Conservation (phyloP, 2,329 filamentous ascomycete species). For the Trichophaea hybrida region DNA sequence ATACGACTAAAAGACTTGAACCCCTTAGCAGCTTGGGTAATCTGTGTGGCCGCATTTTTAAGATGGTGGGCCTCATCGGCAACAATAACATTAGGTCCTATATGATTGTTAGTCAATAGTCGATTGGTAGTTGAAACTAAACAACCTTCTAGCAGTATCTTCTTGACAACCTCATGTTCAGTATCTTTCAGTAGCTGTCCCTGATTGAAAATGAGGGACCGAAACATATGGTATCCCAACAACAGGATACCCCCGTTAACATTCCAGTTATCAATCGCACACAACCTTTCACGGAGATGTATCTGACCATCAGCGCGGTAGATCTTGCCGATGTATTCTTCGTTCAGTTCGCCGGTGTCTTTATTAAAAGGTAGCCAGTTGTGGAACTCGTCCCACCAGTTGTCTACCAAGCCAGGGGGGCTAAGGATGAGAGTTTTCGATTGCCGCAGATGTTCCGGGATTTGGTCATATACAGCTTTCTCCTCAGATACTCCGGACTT, state of each 20-base stretch:
- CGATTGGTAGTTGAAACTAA: neutral
- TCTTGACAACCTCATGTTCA: slow-evolving; percentile 32
- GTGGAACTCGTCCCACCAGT: slow-evolving; percentile 67
- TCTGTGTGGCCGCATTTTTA: slow-evolving; percentile 48
- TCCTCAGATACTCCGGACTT: slow-evolving; percentile 50
- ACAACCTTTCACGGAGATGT: neutral
- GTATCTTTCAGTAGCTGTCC: slow-evolving; percentile 17
- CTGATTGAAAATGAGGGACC: neutral
- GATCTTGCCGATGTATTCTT: neutral
- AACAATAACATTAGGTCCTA: slow-evolving; percentile 54
- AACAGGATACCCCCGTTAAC: slow-evolving; percentile 48
- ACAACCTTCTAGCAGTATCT: slow-evolving; percentile 36
- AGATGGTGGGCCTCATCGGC: slow-evolving; percentile 74
- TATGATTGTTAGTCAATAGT: slow-evolving; percentile 26
- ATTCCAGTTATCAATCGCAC: neutral
- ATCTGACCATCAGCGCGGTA: neutral
- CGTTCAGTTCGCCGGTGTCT: neutral
- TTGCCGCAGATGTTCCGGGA: slow-evolving; percentile 49
- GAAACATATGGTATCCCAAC: slow-evolving; percentile 58
- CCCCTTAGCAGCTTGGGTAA: slow-evolving; percentile 40
- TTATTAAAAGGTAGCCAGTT: slow-evolving; percentile 41
- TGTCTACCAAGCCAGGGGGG: slow-evolving; percentile 59
- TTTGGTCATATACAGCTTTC: slow-evolving; percentile 44
- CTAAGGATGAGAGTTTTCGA: slow-evolving; percentile 60
- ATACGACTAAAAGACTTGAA: slow-evolving; percentile 60